Evolutionary conservation across 352 stramenopile species (phyloP).

Genomic region (Phytophthora citrophthora): DNA sequence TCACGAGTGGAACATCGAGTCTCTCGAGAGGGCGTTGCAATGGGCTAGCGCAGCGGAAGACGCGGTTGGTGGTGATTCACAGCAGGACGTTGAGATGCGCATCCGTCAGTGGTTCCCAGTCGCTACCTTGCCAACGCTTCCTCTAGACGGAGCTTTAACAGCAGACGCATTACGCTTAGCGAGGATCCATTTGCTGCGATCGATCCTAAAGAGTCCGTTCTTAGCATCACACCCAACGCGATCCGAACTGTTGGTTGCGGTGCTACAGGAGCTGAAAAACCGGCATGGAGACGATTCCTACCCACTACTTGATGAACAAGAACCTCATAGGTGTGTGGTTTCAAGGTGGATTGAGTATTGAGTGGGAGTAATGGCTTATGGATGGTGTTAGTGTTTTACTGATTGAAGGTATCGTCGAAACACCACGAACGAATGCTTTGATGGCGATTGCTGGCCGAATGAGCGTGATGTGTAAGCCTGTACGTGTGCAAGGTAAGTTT

Average conservation of each 20-base stretch:
- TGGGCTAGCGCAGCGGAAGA: conserved; percentile 49
- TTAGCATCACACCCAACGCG: conserved; percentile 49
- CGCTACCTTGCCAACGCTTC: conserved; percentile 47
- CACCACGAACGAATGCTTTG: conserved; percentile 30
- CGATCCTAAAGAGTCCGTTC: conserved; percentile 64
- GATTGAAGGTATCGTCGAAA: conserved; percentile 24
- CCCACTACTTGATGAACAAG: conserved; percentile 6
- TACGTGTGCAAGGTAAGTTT: conserved; percentile 48
- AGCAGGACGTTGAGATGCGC: conserved; percentile 24
- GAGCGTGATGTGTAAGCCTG: conserved; percentile 30
- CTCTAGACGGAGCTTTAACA: conserved; percentile 18
- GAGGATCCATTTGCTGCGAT: conserved; percentile 42
- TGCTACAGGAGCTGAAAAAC: conserved; percentile 35
- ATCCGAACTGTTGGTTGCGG: conserved; percentile 42
- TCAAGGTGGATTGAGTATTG: background rate
- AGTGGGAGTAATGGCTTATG: background rate
- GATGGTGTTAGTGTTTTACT: conserved; percentile 34
- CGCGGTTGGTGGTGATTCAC: conserved; percentile 14
- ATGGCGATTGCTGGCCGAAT: conserved; percentile 42
- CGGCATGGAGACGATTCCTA: conserved; percentile 15
- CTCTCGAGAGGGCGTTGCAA: conserved; percentile 46
- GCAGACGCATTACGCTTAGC: conserved; percentile 21
- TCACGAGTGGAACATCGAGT: conserved; percentile 60
- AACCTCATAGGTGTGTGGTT: conserved; percentile 18
- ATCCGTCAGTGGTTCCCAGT: conserved; percentile 44